Evolutionary conservation across 345 rosid species (phyloP).

Genomic region (Lepidium sativum): DNA sequence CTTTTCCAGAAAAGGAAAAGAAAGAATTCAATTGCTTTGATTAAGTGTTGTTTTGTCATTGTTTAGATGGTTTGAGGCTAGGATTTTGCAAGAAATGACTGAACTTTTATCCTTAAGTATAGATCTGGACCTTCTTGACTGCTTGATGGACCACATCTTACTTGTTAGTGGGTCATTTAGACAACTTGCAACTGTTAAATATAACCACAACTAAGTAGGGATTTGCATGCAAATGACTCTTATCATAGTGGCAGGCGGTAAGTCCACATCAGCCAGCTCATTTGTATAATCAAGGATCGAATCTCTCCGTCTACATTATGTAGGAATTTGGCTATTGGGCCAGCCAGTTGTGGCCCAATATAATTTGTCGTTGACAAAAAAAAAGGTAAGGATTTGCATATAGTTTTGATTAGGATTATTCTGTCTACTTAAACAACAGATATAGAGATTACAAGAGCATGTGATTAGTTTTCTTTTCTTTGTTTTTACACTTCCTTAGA

Average conservation of each 20-base stretch:
- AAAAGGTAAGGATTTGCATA: not conserved
- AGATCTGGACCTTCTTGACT: conserved; percentile 14
- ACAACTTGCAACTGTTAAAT: conserved; percentile 11
- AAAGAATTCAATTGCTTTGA: not conserved
- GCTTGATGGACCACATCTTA: not conserved
- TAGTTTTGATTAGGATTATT: not conserved
- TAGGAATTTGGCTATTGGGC: no score
- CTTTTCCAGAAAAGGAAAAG: not conserved
- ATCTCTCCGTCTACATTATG: no score
- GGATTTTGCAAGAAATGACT: not conserved
- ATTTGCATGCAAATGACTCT: no score
- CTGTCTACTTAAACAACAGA: not conserved
- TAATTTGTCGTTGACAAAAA: no score
- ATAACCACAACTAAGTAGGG: not conserved
- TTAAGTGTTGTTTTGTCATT: not conserved
- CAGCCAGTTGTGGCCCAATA: no score
- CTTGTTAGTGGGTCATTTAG: not conserved
- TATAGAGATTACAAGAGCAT: not conserved
- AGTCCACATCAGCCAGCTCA: no score
- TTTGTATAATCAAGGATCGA: no score
- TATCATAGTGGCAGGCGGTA: no score
- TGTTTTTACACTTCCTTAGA: not conserved
- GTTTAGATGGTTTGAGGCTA: not conserved
- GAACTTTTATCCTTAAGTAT: not conserved
- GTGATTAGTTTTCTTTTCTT: not conserved